Evolutionary conservation across 371 early-diverging fungal genomes (phyloP), one percentile per base, ranked within the genome.

Genomic region (Mortierella sp.): DNA sequence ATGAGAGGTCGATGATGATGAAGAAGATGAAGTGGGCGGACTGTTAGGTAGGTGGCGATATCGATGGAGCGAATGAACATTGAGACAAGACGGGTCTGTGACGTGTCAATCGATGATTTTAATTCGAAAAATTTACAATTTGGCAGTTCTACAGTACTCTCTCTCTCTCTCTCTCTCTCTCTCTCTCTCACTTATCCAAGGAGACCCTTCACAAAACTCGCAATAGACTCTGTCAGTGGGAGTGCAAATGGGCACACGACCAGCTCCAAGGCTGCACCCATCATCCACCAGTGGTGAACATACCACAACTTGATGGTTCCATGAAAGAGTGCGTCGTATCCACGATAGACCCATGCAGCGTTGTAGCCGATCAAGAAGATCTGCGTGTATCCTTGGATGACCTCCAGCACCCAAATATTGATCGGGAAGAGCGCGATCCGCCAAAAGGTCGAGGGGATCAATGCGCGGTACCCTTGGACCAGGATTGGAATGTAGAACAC

Each of bases 281-380:
- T 71, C 71, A 72, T 63, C 55, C 75, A 37, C 81, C 81, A 81
- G 58, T 75, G 64, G 56, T 72, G 75, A 21, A 74, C 58, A 64
- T 75, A 81, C 60, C 62, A 64, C 60, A 81, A 37, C 66, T 81
- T 81, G 72, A 81, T 81, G 5, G 60, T 81, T 53, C 81, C 81
- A 25, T 81, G 81, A 62, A 70, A 81, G 26, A 47, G 28, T 1
- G 61, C 61, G 21, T 76, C 76, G 43, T 72, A 68, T 55, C 76
- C 76, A 71, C 50, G 60, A 51, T 81, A 81, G 12, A 62, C 53
- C 81, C 81, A 81, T n/a, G 81, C 81, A 25, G 81, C 68, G 37
- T 81, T 81, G 59, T 81, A 75, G 26, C 81, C 81, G 30, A 75
- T 63, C 57, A 81, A 23, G 28, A 68, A 81, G 57, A 81, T 81